Evolutionary conservation across 2,329 filamentous ascomycete genomes (phyloP), one percentile per base, ranked within the genome.

Genomic region (Pseudocercospora macadamiae): DNA sequence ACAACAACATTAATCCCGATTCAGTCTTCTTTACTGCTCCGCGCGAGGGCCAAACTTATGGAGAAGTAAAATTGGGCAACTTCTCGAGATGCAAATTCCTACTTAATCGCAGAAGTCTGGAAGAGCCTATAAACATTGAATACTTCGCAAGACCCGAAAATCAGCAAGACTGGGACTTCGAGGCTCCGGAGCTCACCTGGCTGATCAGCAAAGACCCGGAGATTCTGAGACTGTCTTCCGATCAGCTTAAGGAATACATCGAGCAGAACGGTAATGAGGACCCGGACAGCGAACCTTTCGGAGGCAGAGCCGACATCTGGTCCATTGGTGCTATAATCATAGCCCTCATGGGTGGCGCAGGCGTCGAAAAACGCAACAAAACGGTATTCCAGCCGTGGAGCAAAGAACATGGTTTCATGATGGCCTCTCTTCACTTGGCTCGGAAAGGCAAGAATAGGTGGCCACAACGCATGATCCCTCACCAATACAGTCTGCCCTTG

Each of bases 1-100:
- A 76, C 59, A 77, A 76, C 57, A 71, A 75, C 51, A 71, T 77
- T 44, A 73, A 70, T 47, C 71, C 72, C 6, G 62, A 63, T 30
- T 75, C 73, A 51, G 69, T 76, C 37, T 74, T 49, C 47, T 47
- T 63, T 28, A 54, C 34, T 16, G 30, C 39, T 19, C 56, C 54
- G 4, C 36, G 39, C n/a, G 21, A 23, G 16, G 34, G 30, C 25
- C 34, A 39, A 4, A 18, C 16, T 12, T 52, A 57, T 12, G 58
- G 55, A 12, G 39, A 26, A 12, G 32, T 63, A 12, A 63, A 63
- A 49, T 49, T 63, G 2, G 55, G 61, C 25, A 58, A 59, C 34
- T 55, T 59, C n/a, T 45, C 53, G 4, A 36, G 53, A 28, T 45
- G 36, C 12, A 48, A 49, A n/a, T 12, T 58, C 2, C 55, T 63